phyloP scores from a whole-genome alignment of 192 early-diverging fungal genomes.

The Coemansia sp. region DNA sequence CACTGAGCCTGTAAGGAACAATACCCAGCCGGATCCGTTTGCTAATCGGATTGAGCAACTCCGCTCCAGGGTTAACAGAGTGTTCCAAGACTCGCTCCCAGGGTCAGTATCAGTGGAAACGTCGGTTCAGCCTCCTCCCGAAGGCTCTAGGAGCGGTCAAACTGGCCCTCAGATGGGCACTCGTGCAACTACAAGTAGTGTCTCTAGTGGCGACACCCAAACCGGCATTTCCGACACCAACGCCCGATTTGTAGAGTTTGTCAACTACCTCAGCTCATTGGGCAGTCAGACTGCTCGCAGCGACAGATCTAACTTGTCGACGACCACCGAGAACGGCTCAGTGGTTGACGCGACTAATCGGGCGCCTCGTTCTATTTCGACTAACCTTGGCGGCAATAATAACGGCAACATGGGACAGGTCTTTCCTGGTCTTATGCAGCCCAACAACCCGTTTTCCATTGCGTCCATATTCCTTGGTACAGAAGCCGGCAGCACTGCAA shows the following conservation, averaged over 20 bases:
- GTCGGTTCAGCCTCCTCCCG: not conserved
- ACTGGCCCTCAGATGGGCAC: not conserved
- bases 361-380: not conserved
- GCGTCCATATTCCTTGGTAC: constrained; percentile 29
- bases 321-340: constrained; percentile 46
- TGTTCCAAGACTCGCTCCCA: constrained; percentile 1
- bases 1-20: not conserved
- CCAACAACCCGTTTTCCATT: constrained; percentile 34
- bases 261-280: constrained; percentile 15
- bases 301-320: constrained; percentile 41
- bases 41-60: not conserved
- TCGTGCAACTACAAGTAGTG: not conserved
- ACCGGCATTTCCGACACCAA: not conserved
- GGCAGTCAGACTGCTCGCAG: constrained; percentile 35
- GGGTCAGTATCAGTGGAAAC: not conserved
- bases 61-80: not conserved
- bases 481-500: constrained; percentile 32
- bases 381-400: constrained; percentile 1
- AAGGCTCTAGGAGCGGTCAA: not conserved
- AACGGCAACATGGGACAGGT: not conserved
- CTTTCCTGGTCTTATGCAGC: constrained; percentile 9
- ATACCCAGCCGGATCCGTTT: not conserved
- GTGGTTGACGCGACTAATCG: not conserved
- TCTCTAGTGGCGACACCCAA: not conserved
- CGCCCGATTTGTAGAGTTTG: constrained; percentile 13